These are phyloP conservation scores for Brassica nigra DNA, from an alignment of 345 rosid genomes.

Conservation along the genomic window DNA sequence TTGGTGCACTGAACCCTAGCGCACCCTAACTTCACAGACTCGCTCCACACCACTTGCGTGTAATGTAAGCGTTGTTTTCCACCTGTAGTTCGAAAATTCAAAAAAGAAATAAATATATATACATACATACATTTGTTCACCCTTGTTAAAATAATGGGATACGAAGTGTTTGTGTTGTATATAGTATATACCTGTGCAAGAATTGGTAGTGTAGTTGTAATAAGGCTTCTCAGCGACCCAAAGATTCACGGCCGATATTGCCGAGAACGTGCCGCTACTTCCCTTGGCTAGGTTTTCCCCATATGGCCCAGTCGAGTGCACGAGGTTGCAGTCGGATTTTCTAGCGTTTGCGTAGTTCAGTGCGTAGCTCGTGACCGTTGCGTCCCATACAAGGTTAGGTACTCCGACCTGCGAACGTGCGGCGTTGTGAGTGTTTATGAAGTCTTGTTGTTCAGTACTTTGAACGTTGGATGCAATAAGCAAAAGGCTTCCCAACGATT, in stretches of 20 bases:
- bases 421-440: slow-evolving; percentile 47
- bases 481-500: slow-evolving; percentile 20
- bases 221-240: slow-evolving; percentile 60
- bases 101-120: background rate
- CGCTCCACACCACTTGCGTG: slow-evolving; percentile 75
- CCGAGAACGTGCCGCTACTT: slow-evolving; percentile 43
- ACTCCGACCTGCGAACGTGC: slow-evolving; percentile 51
- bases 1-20: slow-evolving; percentile 61
- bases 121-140: background rate
- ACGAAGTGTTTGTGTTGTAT: background rate
- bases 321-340: slow-evolving; percentile 46
- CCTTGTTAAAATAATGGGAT: background rate
- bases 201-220: slow-evolving; percentile 49
- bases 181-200: slow-evolving; percentile 39
- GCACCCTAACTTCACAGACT: slow-evolving; percentile 57
- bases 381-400: slow-evolving; percentile 49
- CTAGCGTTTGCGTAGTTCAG: slow-evolving; percentile 41
- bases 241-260: slow-evolving; percentile 44
- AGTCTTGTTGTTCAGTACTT: slow-evolving; percentile 44
- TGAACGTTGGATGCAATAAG: slow-evolving; percentile 33
- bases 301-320: slow-evolving; percentile 53
- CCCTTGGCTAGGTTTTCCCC: slow-evolving; percentile 68
- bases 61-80: slow-evolving; percentile 59
- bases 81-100: background rate
- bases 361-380: slow-evolving; percentile 46